phyloP scores from a whole-genome alignment of 305 asterid species.

The Fraxinus greggii region DNA sequence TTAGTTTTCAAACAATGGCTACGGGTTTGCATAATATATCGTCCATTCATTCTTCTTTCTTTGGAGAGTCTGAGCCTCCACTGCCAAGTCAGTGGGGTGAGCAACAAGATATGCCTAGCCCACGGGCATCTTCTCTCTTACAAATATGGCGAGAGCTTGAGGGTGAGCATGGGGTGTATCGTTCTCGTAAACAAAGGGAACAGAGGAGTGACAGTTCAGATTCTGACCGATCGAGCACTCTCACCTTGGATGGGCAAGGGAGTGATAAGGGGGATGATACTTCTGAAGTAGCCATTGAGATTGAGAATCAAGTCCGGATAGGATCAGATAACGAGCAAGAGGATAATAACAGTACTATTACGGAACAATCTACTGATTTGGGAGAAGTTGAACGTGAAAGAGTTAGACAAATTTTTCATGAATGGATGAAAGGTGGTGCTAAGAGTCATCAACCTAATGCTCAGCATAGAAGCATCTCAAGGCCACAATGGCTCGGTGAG shows the following conservation, averaged over 20 bases:
- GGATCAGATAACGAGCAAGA: conserved; percentile 37
- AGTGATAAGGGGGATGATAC: conserved; percentile 32
- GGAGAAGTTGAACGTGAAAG: conserved; percentile 77
- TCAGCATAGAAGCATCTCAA: conserved; percentile 31
- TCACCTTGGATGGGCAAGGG: conserved; percentile 33
- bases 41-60: conserved; percentile 54
- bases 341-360: conserved; percentile 49
- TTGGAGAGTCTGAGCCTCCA: conserved; percentile 51
- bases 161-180: conserved; percentile 50
- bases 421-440: conserved; percentile 65
- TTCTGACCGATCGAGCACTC: conserved; percentile 36
- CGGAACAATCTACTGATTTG: conserved; percentile 68
- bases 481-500: conserved; percentile 45
- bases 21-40: conserved; percentile 65
- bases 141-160: conserved; percentile 90
- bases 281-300: conserved; percentile 36
- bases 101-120: conserved; percentile 45
- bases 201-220: conserved; percentile 33
- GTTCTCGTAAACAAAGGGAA: conserved; percentile 38
- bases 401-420: conserved; percentile 73
- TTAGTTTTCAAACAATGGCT: conserved; percentile 46
- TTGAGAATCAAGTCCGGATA: conserved; percentile 32
- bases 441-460: conserved; percentile 42
- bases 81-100: conserved; percentile 34
- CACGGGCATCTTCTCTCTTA: conserved; percentile 69